Conservation (phyloP, 495 filamentous ascomycete species). For the Penicillium argentinense region DNA sequence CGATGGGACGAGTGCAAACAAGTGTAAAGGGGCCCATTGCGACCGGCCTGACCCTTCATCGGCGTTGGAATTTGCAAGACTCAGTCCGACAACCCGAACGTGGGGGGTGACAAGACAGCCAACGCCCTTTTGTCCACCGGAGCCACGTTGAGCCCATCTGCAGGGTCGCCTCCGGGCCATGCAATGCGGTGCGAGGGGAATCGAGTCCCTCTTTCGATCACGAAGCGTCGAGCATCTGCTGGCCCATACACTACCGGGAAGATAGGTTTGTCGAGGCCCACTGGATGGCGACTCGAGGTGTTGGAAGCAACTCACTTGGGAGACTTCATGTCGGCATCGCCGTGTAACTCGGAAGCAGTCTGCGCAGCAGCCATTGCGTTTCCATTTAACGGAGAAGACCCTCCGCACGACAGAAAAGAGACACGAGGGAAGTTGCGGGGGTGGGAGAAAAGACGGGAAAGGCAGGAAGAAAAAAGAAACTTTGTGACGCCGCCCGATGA, state of each 20-base stretch:
- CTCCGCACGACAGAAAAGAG: constrained; percentile 11
- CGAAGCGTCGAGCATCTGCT: no score
- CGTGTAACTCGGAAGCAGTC: constrained; percentile 50
- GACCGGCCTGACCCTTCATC: background rate
- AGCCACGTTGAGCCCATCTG: background rate
- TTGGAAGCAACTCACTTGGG: constrained; percentile 31
- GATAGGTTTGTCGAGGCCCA: no score
- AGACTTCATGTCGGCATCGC: constrained; percentile 54
- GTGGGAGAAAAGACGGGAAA: constrained; percentile 9
- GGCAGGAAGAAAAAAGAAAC: constrained; percentile 12
- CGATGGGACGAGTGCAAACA: no score
- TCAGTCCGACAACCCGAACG: background rate
- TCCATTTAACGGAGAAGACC: constrained; percentile 40
- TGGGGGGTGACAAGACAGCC: background rate
- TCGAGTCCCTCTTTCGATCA: no score
- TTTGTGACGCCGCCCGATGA: constrained; percentile 28
- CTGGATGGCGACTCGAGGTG: no score
- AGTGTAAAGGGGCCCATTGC: background rate
- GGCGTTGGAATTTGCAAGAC: background rate
- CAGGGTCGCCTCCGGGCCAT: background rate
- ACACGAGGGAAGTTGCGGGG: constrained; percentile 1
- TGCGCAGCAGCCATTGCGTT: constrained; percentile 49
- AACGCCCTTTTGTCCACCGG: background rate
- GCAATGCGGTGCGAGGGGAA: constrained; percentile 28
- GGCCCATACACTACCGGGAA: background rate